phyloP scores from a whole-genome alignment of 768 basidiomycete species.

The Termitomyces sp. region DNA sequence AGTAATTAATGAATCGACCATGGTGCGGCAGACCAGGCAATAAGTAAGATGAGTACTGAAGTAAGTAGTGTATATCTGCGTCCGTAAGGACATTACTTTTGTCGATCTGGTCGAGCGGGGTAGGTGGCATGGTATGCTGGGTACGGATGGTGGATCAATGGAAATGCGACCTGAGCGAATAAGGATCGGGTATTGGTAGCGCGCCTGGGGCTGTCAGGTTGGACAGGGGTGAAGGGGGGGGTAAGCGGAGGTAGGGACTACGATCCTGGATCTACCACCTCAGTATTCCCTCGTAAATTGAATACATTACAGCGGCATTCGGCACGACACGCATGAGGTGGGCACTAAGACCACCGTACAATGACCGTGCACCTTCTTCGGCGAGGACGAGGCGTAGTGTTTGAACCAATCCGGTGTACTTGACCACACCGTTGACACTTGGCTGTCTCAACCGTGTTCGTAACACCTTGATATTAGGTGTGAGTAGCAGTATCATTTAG shows the following conservation, averaged over 20 bases:
- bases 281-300: conserved; percentile 84
- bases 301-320: conserved; percentile 96
- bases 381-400: conserved; percentile 79
- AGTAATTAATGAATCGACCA: conserved; percentile 2
- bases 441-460: conserved; percentile 93
- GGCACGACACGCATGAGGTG: conserved; percentile 97
- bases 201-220: background rate
- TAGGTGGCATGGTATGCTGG: background rate
- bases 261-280: conserved; percentile 36
- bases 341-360: conserved; percentile 91
- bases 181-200: background rate
- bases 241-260: too few species aligned
- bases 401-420: conserved; percentile 83
- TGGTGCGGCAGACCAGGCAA: background rate
- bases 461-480: conserved; percentile 51
- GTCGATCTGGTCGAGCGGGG: background rate
- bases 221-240: background rate
- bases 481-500: background rate
- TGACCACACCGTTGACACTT: conserved; percentile 65
- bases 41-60: background rate
- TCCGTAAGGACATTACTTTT: background rate
- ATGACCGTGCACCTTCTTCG: conserved; percentile 81
- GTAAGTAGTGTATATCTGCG: conserved; percentile 1
- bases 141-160: background rate
- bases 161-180: background rate